Base-by-base conservation (phyloP, 306 rosid species). In the Cotoneaster glaucophyllus region DNA sequence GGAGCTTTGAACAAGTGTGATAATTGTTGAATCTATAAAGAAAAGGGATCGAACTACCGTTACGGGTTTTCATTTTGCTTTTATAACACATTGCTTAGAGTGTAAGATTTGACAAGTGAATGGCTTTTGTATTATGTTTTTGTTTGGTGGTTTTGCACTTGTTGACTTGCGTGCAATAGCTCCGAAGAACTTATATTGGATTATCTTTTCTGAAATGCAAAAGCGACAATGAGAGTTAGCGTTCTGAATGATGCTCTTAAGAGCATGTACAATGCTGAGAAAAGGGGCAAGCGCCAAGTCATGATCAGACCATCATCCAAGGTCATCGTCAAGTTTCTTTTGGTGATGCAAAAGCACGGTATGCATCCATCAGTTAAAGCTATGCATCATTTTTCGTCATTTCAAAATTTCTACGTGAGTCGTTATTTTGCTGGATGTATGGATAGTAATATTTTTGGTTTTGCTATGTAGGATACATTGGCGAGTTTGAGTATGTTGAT, bases 401-500 rank as follows among this genome's bases (percentile, higher is more conserved):
- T 50, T 24, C 28, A 31, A 2, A 15, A 34, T 2, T 22, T 18
- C 6, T 32, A 28, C 50, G 13, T 71, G 34, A 66, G 4, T 64
- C 14, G 22, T 28, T n/a, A 41, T 7, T 5, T 19, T 28, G 26
- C 0, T 19, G 1, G 15, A 34, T 34, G 11, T 63, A 12, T 63
- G 12, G 66, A 22, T 12, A 39, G 28, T 50, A n/a, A 32, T 54
- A 28, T 9, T 17, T 34, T 66, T 67, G 39, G 1, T 76, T 63
- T 64, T 21, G 48, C 44, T 56, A 64, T 43, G 7, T 32, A 88
- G 92, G 90, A n/a, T 86, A 86, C 81, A 88, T 88, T 21, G 92
- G 90, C 0, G 92, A 88, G 70, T 88, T 88, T 8, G 92, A 88
- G 85, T 82, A 78, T 32, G 92, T 88, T 66, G 92, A 88, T 3